These are phyloP conservation scores for Microsporum ferrugineum DNA, from an alignment of 2,329 filamentous ascomycete genomes.

Conservation along the genomic window DNA sequence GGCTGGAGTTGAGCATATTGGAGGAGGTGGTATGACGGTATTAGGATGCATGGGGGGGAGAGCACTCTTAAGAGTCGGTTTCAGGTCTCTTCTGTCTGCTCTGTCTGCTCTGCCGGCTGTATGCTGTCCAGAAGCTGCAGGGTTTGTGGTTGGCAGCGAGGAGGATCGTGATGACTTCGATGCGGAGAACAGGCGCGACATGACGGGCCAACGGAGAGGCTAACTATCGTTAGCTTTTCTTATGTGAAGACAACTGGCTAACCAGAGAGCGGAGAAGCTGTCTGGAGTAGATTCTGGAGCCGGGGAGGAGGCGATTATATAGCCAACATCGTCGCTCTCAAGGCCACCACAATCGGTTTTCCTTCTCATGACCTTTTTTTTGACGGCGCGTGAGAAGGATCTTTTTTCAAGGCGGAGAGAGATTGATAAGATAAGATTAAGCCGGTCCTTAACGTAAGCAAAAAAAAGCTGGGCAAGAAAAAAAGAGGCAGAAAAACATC, in stretches of 20 bases:
- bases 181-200: constrained; percentile 8
- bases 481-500: neutral
- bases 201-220: neutral
- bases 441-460: neutral
- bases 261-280: neutral
- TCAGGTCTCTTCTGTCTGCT: neutral
- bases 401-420: neutral
- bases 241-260: neutral
- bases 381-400: neutral
- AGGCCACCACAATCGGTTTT: neutral
- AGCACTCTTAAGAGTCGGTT: neutral
- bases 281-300: neutral
- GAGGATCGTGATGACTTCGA: neutral
- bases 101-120: neutral
- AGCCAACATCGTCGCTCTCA: neutral
- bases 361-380: neutral
- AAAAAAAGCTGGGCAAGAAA: neutral
- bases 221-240: neutral
- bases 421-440: constrained; percentile 5
- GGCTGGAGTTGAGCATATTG: constrained; percentile 3
- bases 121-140: constrained; percentile 3
- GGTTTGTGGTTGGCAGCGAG: constrained; percentile 1
- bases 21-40: constrained; percentile 13
- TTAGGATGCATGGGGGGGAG: constrained; percentile 3
- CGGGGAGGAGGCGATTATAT: neutral